Evolutionary conservation across 768 basidiomycete species (phyloP).

Genomic region (Suillus placidus): DNA sequence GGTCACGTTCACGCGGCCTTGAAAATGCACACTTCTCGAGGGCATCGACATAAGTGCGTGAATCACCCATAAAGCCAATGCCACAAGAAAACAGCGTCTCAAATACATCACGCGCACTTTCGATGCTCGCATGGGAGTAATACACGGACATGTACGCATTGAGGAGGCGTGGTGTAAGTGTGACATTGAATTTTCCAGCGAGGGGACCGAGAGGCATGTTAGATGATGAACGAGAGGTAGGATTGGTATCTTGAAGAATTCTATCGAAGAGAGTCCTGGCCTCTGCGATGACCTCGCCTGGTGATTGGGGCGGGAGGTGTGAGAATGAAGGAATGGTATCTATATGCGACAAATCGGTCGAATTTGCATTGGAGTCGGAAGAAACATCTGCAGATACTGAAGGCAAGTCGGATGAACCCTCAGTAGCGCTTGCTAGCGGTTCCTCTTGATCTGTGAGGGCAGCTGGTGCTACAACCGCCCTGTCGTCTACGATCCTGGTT

Average conservation of each 20-base stretch:
- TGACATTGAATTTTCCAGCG: slow-evolving; percentile 57
- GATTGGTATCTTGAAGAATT: slow-evolving; percentile 49
- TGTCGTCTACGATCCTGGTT: slow-evolving; percentile 43
- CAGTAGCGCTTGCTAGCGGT: slow-evolving; percentile 10
- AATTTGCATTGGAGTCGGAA: not conserved
- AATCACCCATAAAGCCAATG: slow-evolving; percentile 45
- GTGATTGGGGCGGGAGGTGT: slow-evolving; percentile 71
- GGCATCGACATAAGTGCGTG: slow-evolving; percentile 62
- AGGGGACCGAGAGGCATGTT: slow-evolving; percentile 14
- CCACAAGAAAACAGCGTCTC: slow-evolving; percentile 42
- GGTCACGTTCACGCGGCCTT: slow-evolving; percentile 45
- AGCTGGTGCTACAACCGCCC: slow-evolving; percentile 14
- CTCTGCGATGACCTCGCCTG: slow-evolving; percentile 73
- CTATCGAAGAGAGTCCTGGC: slow-evolving; percentile 64
- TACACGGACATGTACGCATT: slow-evolving; percentile 83
- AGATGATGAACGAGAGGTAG: slow-evolving; percentile 6
- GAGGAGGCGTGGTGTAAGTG: slow-evolving; percentile 61
- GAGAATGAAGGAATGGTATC: slow-evolving; percentile 32
- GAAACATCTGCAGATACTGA: slow-evolving; percentile 6
- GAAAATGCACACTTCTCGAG: slow-evolving; percentile 64
- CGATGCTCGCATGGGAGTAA: slow-evolving; percentile 59
- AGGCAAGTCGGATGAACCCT: slow-evolving; percentile 8
- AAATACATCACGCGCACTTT: slow-evolving; percentile 52
- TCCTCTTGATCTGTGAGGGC: not conserved
- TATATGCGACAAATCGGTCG: slow-evolving; percentile 4